Base-by-base conservation (phyloP, 208 protist species). In the Lotmaria passim region DNA sequence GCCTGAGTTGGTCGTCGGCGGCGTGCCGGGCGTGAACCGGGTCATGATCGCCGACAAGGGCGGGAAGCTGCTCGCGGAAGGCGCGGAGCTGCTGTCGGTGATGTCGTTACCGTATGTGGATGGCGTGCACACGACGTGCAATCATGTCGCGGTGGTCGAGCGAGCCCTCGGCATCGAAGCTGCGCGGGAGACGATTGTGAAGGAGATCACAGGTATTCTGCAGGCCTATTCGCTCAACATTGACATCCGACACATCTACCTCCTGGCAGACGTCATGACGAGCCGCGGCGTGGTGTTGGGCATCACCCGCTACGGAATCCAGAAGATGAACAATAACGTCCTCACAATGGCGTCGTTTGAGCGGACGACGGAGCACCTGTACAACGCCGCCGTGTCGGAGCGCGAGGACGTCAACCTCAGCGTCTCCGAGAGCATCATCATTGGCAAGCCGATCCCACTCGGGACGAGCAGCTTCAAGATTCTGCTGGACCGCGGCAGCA, bases 271-370 rank as follows among this genome's bases (percentile, higher is more conserved):
- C 75, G 83, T 99, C 7, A 99, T 99, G 99, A 99, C 98, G 3
- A 98, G 87, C 71, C 98, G 93, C 31, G 98, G 98, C 14, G 86
- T 98, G 33, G 90, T 99, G 46, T 85, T 99, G 0, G 99, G 99
- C 62, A 99, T 99, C 71, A 99, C 98, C 15, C 92, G 99, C 17
- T 98, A 98, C 80, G 99, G 99, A 77, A 98, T 99, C 50, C 81
- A 94, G 44, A 99, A 99, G 86, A 99, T 99, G 96, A 99, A 98
- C 75, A 97, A 99, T 63, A 97, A 90, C 58, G 97, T 99, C 10
- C 79, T 99, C 11, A 99, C 98, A 77, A 94, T 99, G 73, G 99
- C 99, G 19, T 99, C 98, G 30, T 99, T 99, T 76, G 99, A 99
- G 89, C 91, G 96, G 65, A 99, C 99, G 4, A 99, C 93, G 1